Conservation (phyloP, 176 grass and related monocot genomes). For the Panicum miliaceum region DNA sequence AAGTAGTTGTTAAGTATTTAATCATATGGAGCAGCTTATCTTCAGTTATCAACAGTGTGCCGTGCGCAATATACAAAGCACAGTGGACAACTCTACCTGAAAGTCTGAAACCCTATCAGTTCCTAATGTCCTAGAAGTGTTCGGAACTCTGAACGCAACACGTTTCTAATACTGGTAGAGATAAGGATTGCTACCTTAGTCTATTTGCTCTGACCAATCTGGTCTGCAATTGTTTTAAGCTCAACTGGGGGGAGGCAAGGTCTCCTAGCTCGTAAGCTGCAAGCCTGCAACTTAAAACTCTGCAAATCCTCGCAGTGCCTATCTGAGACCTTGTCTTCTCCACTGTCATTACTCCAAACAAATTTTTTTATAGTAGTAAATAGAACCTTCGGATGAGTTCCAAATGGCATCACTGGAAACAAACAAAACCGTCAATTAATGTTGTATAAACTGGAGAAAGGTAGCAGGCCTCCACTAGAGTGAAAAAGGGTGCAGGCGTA, state of each 20-base stretch:
- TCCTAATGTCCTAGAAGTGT: slow-evolving; percentile 29
- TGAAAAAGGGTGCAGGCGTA: not conserved
- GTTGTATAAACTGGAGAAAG: slow-evolving; percentile 32
- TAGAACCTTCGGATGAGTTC: slow-evolving; percentile 27
- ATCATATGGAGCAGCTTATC: not conserved
- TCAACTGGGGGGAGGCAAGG: slow-evolving; percentile 15
- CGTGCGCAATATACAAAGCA: not conserved
- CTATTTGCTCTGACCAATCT: slow-evolving; percentile 47
- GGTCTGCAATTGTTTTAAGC: slow-evolving; percentile 1
- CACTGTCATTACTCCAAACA: not conserved
- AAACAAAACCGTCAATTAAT: slow-evolving; percentile 50
- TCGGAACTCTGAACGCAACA: slow-evolving; percentile 32
- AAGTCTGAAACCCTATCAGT: not conserved
- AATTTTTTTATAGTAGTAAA: slow-evolving; percentile 3
- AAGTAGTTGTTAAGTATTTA: not conserved
- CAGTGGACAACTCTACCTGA: not conserved
- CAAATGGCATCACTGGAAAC: slow-evolving; percentile 39
- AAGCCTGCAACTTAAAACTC: not conserved
- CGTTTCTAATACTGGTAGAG: slow-evolving; percentile 25
- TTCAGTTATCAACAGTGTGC: not conserved
- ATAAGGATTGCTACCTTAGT: slow-evolving; percentile 12
- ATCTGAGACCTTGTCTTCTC: slow-evolving; percentile 8
- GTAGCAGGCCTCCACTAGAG: not conserved
- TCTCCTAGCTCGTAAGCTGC: not conserved
- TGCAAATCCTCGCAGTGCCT: not conserved